Conservation (phyloP, 768 basidiomycete species). For the Kondoa subrosea region DNA sequence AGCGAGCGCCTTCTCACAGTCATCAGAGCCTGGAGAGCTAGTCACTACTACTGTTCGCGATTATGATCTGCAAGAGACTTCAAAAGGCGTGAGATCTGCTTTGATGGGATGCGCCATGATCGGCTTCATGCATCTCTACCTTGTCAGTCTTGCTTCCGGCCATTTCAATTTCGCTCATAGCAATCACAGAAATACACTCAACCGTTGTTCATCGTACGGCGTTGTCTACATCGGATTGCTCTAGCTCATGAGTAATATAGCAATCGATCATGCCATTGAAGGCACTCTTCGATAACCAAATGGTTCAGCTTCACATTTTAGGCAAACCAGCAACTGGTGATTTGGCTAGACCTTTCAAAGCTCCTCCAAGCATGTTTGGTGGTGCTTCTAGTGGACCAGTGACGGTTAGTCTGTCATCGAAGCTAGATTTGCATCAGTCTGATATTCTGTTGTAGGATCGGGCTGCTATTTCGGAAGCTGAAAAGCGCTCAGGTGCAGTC, state of each 20-base stretch:
- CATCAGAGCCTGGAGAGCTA: conserved; percentile 51
- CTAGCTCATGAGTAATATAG: conserved; percentile 41
- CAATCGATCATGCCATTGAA: conserved; percentile 73
- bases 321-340: conserved; percentile 67
- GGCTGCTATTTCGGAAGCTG: neutral
- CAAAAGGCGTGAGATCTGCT: conserved; percentile 42
- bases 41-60: conserved; percentile 79
- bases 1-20: conserved; percentile 31
- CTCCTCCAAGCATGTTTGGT: conserved; percentile 55
- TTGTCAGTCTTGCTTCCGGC: conserved; percentile 34
- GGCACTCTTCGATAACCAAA: conserved; percentile 55
- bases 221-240: neutral
- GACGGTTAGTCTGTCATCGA: neutral
- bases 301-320: conserved; percentile 57
- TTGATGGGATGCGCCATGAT: conserved; percentile 60
- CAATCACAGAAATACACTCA: conserved; percentile 53
- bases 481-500: neutral
- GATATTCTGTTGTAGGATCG: neutral
- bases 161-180: conserved; percentile 25
- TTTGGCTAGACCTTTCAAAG: conserved; percentile 76
- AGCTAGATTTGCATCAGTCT: neutral
- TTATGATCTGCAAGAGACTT: conserved; percentile 75
- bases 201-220: conserved; percentile 48
- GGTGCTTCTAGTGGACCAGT: neutral
- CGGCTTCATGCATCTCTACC: conserved; percentile 78